Evolutionary conservation across 2,329 filamentous ascomycete species (phyloP).

Genomic region (Sclerotinia trifoliorum): DNA sequence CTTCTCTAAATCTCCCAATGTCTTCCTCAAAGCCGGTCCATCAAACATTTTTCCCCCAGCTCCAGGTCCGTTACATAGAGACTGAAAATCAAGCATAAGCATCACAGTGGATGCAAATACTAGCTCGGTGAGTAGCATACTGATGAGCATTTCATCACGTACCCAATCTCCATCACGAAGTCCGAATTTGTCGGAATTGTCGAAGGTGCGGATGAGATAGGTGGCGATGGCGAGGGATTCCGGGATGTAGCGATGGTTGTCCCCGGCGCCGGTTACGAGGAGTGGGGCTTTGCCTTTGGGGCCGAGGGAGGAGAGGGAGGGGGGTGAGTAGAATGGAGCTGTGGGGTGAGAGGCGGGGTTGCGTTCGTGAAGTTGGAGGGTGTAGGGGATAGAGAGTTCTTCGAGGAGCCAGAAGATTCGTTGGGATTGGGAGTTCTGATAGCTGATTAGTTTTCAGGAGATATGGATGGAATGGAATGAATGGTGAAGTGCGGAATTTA

Average conservation of each 20-base stretch:
- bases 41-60: conserved; percentile 19
- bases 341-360: conserved; percentile 48
- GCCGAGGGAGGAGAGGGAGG: conserved; percentile 68
- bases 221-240: conserved; percentile 39
- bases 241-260: conserved; percentile 33
- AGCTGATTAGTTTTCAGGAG: background rate
- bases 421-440: conserved; percentile 61
- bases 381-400: conserved; percentile 70
- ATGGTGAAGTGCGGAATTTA: conserved; percentile 4
- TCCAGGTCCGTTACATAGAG: conserved; percentile 22
- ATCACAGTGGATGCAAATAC: conserved; percentile 24
- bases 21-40: conserved; percentile 26
- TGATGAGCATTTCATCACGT: conserved; percentile 37
- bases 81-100: conserved; percentile 33
- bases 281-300: conserved; percentile 83
- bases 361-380: conserved; percentile 72
- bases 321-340: conserved; percentile 56
- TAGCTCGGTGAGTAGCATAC: conserved; percentile 32
- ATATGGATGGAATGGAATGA: background rate
- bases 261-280: conserved; percentile 46
- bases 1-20: conserved; percentile 28
- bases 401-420: conserved; percentile 68
- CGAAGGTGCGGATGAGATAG: conserved; percentile 41
- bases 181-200: conserved; percentile 37
- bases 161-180: conserved; percentile 36